Evolutionary conservation across 441 rosid genomes (phyloP), one percentile per base, ranked within the genome.

Genomic region (Populus hybrid): DNA sequence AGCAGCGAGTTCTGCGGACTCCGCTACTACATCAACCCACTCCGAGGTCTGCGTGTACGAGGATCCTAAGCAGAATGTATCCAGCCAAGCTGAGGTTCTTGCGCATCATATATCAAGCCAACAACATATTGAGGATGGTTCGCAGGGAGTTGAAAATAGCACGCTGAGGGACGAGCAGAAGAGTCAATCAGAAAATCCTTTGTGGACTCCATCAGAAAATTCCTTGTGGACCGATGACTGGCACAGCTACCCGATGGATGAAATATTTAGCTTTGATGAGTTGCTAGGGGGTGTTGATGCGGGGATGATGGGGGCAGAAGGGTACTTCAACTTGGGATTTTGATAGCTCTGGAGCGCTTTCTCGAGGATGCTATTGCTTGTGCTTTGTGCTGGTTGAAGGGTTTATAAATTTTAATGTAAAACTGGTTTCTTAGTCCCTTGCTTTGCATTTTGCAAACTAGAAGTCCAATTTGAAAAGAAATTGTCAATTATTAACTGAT

Each of bases 251-350:
- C 42, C 80, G 1, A 14, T 63, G 69, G 91, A 86, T 8, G 92
- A 93, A 59, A 50, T 87, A 77, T 90, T 93, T 64, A 93, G 89
- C 72, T 80, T 87, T 24, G 88, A 92, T 24, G 93, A 93, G 70
- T 77, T 93, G 66, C 68, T 90, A 67, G 77, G 81, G n/a, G 21
- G 76, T 0, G 12, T 88, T 14, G 87, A 84, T 10, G 24, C 1
- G 5, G 28, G 28, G 14, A 21, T 9, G 14, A 9, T 0, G 23
- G 66, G 7, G 11, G 12, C 28, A 63, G 66, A 61, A 10, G 66
- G 66, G 66, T 63, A 63, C 66, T 63, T 63, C 66, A 63, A 10
- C 14, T 4, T 63, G 10, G 66, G 66, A 63, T 63, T 23, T 63
- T 63, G 66, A 63, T 26, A 59, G 26, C 11, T 3, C 5, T n/a